These are phyloP conservation scores for Pestalotiopsis sp. DNA, from an alignment of 2,329 filamentous ascomycete species.

Conservation along the genomic window DNA sequence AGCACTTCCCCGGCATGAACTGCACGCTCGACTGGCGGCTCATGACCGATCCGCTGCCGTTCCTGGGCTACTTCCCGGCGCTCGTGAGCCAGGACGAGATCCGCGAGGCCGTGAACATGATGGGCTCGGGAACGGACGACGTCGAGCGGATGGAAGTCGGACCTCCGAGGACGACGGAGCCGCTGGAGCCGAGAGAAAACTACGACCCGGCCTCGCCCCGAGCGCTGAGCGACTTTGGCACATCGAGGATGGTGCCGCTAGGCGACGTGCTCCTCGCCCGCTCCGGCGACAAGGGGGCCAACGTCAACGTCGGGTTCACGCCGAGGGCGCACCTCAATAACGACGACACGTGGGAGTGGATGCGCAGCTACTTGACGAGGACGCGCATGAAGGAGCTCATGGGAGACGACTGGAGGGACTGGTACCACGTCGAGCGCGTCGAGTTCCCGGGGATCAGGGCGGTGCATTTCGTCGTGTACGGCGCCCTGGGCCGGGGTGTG, in stretches of 20 bases:
- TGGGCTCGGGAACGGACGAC: slow-evolving; percentile 11
- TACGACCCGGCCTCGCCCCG: slow-evolving; percentile 21
- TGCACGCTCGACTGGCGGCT: slow-evolving; percentile 42
- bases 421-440: slow-evolving; percentile 45
- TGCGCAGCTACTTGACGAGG: slow-evolving; percentile 36
- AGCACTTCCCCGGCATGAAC: slow-evolving; percentile 46
- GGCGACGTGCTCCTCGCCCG: slow-evolving; percentile 24
- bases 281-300: slow-evolving; percentile 26
- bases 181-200: slow-evolving; percentile 23
- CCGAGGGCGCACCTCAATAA: slow-evolving; percentile 40
- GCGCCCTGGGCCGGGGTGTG: slow-evolving; percentile 44
- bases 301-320: slow-evolving; percentile 34
- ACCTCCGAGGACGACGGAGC: slow-evolving; percentile 26
- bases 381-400: slow-evolving; percentile 37
- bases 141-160: slow-evolving; percentile 18
- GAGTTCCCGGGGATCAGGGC: slow-evolving; percentile 46
- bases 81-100: slow-evolving; percentile 27
- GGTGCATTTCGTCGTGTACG: slow-evolving; percentile 54
- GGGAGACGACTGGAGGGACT: slow-evolving; percentile 43
- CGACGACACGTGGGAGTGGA: slow-evolving; percentile 40
- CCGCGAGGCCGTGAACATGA: slow-evolving; percentile 19
- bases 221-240: slow-evolving; percentile 34
- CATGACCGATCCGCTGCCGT: slow-evolving; percentile 36
- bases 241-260: slow-evolving; percentile 40
- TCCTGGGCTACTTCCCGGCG: slow-evolving; percentile 43